phyloP scores from a whole-genome alignment of 164 flowering plant species.

The Liriodendron chinense region DNA sequence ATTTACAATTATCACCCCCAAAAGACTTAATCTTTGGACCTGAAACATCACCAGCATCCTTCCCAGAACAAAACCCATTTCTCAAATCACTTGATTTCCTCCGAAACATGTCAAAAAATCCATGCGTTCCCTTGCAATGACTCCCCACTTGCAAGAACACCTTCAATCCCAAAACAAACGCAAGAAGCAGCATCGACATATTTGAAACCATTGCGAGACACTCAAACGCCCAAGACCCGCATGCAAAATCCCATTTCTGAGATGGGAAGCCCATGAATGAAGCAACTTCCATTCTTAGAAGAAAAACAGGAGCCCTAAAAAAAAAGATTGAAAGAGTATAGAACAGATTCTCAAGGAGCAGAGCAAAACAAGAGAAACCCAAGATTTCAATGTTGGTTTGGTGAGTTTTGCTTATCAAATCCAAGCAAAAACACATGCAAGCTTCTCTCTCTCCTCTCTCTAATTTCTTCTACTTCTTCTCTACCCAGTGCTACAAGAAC shows the following conservation, averaged over 20 bases:
- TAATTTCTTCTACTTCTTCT: no score
- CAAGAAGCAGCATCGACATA: constrained; percentile 29
- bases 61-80: constrained; percentile 27
- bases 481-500: no score
- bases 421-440: no score
- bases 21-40: constrained; percentile 14
- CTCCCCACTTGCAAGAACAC: constrained; percentile 9
- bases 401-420: no score
- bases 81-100: constrained; percentile 20
- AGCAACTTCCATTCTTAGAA: background rate
- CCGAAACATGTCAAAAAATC: constrained; percentile 20
- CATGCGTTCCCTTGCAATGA: constrained; percentile 22
- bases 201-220: constrained; percentile 18
- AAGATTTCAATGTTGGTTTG: constrained; percentile 4
- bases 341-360: background rate
- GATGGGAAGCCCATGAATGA: background rate
- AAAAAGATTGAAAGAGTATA: background rate
- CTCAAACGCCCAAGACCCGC: constrained; percentile 24
- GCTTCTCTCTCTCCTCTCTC: no score
- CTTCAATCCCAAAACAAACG: constrained; percentile 21
- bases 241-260: background rate
- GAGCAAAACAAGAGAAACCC: constrained; percentile 19
- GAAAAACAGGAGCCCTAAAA: background rate
- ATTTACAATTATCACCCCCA: background rate
- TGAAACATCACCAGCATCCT: constrained; percentile 15